Base-by-base conservation (phyloP, 345 rosid species). In the Populus deltoides region DNA sequence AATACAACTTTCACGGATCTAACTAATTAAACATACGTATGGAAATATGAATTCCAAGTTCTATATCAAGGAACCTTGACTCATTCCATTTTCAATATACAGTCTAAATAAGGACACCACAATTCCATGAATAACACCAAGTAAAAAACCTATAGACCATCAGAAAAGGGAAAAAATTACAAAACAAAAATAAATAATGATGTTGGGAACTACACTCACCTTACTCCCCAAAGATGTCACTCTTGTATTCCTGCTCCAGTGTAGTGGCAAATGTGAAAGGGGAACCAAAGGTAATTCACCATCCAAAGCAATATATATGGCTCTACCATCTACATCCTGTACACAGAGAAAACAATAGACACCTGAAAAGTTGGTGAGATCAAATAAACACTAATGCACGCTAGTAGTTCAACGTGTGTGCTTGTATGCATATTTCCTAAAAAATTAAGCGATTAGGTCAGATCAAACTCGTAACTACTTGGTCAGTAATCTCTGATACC, bases 211-310 rank as follows among this genome's bases (percentile, higher is more conserved):
- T 35, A 17, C 31, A 79, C 89, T 79, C 38, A 91, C 97, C 98
- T 20, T 97, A 88, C 86, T 94, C 98, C 75, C 97, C 97, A 77
- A 94, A 94, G 73, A 94, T 92, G 84, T 94, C 97, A 89, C 98
- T 94, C 90, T 82, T 92, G 83, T 92, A 94, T 89, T 94, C 98
- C 81, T 92, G 91, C 83, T 92, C 98, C 78, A 94, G 82, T 22
- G 93, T 92, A 29, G 93, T 92, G 41, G 93, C 97, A 85, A 94
- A 94, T 9, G 97, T 89, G 78, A 91, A 94, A 57, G 97, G 98
- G 72, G 98, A 94, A 53, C 97, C 97, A 75, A 92, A 94, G 65
- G 95, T 97, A 81, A 92, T 86, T 5, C 94, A 94, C 95, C 97
- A 94, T 81, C 97, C 97, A 92, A 76, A 69, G 97, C 95, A 81